phyloP scores from a whole-genome alignment of 169 alveolate genomes.

The Plasmodium gonderi region DNA sequence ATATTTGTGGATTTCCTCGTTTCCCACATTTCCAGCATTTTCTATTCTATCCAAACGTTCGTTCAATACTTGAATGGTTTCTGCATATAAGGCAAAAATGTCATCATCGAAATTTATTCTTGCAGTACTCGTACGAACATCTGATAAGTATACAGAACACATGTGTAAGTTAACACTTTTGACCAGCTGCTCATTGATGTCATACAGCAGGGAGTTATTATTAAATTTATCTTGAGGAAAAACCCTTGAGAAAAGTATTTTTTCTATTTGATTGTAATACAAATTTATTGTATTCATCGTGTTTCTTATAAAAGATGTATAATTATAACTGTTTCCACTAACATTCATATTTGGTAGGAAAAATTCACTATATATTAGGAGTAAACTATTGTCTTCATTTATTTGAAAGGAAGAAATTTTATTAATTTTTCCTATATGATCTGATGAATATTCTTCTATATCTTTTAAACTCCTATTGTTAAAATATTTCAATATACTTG shows the following conservation, averaged over 20 bases:
- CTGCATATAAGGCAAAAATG: constrained; percentile 3
- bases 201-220: constrained; percentile 23
- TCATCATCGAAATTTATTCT: background rate
- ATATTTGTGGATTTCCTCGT: background rate
- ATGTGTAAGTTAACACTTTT: constrained; percentile 14
- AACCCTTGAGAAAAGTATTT: background rate
- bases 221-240: background rate
- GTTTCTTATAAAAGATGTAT: constrained; percentile 4
- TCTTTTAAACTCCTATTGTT: constrained; percentile 26
- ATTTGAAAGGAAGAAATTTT: constrained; percentile 26
- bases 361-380: constrained; percentile 39
- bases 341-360: constrained; percentile 1
- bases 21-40: background rate
- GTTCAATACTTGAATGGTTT: constrained; percentile 9
- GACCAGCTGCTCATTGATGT: constrained; percentile 22
- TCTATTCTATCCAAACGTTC: background rate
- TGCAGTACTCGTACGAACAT: background rate
- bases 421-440: background rate
- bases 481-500: constrained; percentile 33
- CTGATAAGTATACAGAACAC: background rate
- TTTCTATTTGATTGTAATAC: background rate
- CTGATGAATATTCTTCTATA: constrained; percentile 14
- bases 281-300: background rate
- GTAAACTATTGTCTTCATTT: constrained; percentile 25
- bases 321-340: background rate